Evolutionary conservation across 257 asterid species (phyloP), one percentile per base, ranked within the genome.

Genomic region (Solanum commersonii): DNA sequence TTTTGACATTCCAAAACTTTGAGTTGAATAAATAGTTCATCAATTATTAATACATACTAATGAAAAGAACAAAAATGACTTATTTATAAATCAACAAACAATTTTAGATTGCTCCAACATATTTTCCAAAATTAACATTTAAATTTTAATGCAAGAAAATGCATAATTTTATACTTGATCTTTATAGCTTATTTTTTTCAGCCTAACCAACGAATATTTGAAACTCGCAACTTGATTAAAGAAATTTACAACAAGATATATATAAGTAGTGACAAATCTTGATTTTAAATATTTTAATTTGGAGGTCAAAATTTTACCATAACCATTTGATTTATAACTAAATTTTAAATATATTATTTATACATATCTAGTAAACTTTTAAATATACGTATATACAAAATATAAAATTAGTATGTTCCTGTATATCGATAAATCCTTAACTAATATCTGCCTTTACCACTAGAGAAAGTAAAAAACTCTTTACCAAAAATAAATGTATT

Each of bases 371-470:
- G 18, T 67, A 0, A 67, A n/a, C 9, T 25, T 67, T 67, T 67
- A 1, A 25, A 67, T 2, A 67, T 20, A 56, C 0, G 0, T 11
- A 67, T 67, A 5, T 25, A 12, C 7, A 25, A n/a, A 1, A 67
- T 67, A 11, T 67, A 25, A 67, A 67, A 67, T 25, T 25, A 12
- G 2, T 5, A 4, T 0, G 0, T 67, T 67, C 20, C 25, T n/a
- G 11, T 67, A 0, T 2, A 0, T 12, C 8, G 1, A 25, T n/a
- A 23, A 65, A 10, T n/a, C 8, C 1, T 65, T 25, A 2, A 11
- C 2, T 65, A 5, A 5, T 12, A 65, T 5, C 2, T 25, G 34
- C 0, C 8, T 25, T 25, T 67, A 25, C 0, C 2, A 25, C 16
- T 67, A 67, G 3, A 67, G 9, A 65, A 13, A 67, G 4, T 27